phyloP scores from a whole-genome alignment of 106 monocot species.

The Gastrodia elata region DNA sequence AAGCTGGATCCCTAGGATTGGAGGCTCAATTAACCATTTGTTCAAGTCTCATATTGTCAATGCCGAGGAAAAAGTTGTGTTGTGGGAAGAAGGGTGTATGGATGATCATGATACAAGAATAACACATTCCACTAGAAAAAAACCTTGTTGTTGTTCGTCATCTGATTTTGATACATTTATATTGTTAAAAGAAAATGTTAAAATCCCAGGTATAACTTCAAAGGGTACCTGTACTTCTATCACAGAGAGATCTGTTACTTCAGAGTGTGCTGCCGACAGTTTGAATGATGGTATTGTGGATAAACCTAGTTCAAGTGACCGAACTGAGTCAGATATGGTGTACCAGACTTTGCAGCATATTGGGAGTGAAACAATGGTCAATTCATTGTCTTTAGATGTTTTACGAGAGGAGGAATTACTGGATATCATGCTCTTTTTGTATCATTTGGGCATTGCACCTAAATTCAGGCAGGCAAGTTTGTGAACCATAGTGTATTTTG shows the following conservation, averaged over 20 bases:
- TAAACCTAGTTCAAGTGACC: slow-evolving; percentile 66
- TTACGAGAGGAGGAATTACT: slow-evolving; percentile 80
- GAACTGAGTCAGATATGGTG: slow-evolving; percentile 41
- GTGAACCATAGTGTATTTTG: background rate
- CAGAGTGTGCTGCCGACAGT: slow-evolving; percentile 57
- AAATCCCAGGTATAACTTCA: slow-evolving; percentile 30
- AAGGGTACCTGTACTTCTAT: slow-evolving; percentile 41
- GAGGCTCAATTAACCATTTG: slow-evolving; percentile 64
- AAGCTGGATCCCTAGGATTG: slow-evolving; percentile 57
- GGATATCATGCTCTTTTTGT: slow-evolving; percentile 71
- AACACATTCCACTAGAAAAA: slow-evolving; percentile 74
- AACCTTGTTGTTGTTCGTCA: slow-evolving; percentile 79
- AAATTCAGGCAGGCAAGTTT: slow-evolving; percentile 71
- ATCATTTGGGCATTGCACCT: slow-evolving; percentile 77
- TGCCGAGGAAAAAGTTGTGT: slow-evolving; percentile 24
- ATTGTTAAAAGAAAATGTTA: slow-evolving; percentile 28
- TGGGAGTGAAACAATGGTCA: slow-evolving; percentile 22
- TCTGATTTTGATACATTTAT: slow-evolving; percentile 37
- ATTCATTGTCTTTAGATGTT: slow-evolving; percentile 42
- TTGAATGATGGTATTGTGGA: slow-evolving; percentile 72
- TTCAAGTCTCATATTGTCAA: slow-evolving; percentile 33
- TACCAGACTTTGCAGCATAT: slow-evolving; percentile 37
- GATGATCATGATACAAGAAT: slow-evolving; percentile 52
- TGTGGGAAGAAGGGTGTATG: slow-evolving; percentile 79
- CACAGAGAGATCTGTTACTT: slow-evolving; percentile 49